phyloP scores from a whole-genome alignment of 2,329 filamentous ascomycete genomes.

The Aspergillus fumigatiaffinis region DNA sequence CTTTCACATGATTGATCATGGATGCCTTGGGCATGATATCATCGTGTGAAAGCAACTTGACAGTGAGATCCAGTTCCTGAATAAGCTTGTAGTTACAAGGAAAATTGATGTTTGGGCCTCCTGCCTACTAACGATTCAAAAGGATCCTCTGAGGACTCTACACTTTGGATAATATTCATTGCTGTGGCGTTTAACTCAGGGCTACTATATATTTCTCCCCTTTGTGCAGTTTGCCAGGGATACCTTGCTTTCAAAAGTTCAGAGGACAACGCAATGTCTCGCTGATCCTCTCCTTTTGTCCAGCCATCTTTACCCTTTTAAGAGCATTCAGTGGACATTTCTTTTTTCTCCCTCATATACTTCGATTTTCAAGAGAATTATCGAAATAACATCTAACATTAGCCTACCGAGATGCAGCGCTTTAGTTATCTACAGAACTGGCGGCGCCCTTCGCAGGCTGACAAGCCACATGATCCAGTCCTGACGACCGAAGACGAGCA shows the following conservation, averaged over 20 bases:
- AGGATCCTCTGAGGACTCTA: not conserved
- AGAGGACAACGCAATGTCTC: not conserved
- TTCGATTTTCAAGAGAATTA: not conserved
- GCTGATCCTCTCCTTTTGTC: not conserved
- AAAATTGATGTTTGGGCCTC: not conserved
- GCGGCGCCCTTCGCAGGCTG: constrained; percentile 28
- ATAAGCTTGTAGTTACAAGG: not conserved
- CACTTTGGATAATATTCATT: not conserved
- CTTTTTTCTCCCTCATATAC: not conserved
- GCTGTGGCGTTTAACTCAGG: not conserved
- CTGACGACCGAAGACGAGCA: constrained; percentile 60
- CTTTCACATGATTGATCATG: not conserved
- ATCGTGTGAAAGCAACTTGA: not conserved
- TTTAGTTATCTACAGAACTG: constrained; percentile 42
- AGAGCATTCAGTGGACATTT: not conserved
- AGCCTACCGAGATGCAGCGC: constrained; percentile 36
- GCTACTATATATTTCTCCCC: not conserved
- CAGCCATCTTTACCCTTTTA: not conserved
- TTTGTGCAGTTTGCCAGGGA: not conserved
- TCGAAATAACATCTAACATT: not conserved
- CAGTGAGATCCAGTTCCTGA: not conserved
- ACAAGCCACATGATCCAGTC: constrained; percentile 40
- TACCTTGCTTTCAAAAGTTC: not conserved
- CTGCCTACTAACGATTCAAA: not conserved
- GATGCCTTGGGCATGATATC: not conserved